Evolutionary conservation across 768 basidiomycete species (phyloP).

Genomic region (Crepidotus variabilis): DNA sequence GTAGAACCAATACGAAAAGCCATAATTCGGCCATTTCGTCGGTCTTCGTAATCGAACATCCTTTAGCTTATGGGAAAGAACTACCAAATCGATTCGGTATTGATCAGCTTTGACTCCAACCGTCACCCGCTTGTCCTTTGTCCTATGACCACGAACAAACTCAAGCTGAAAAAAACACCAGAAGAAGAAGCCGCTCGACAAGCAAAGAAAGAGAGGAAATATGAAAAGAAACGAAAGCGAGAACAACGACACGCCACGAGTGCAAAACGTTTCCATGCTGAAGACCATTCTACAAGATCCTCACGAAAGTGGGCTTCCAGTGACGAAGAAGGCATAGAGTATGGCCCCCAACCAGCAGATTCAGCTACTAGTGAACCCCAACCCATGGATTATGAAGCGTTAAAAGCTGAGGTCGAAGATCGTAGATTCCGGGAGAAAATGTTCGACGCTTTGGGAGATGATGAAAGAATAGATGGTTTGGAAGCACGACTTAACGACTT

Average conservation of each 20-base stretch:
- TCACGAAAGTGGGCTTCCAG: conserved; percentile 48
- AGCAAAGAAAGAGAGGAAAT: conserved; percentile 30
- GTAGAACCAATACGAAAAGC: conserved; percentile 56
- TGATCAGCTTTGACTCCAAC: conserved; percentile 1
- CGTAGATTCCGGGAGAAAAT: conserved; percentile 68
- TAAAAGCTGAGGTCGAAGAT: conserved; percentile 58
- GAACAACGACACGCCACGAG: conserved; percentile 13
- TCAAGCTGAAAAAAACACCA: conserved; percentile 61
- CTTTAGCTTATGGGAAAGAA: conserved; percentile 2
- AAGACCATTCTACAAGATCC: conserved; percentile 17
- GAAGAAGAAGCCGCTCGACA: conserved; percentile 50
- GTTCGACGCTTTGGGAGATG: conserved; percentile 68
- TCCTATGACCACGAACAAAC: conserved; percentile 38
- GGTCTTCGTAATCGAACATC: not conserved
- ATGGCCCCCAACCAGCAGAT: conserved; percentile 19
- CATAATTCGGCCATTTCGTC: conserved; percentile 29
- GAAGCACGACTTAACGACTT: conserved; percentile 65
- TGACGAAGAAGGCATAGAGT: conserved; percentile 34
- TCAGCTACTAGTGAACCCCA: conserved; percentile 5
- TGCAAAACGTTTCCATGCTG: conserved; percentile 22
- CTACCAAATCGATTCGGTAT: not conserved
- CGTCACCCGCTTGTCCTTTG: not conserved
- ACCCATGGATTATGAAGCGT: conserved; percentile 43
- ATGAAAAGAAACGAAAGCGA: conserved; percentile 24
- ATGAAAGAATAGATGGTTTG: conserved; percentile 61